Percentiles rank a stretch among this genome's conserved stretches.
phyloP scores from a whole-genome alignment of 345 rosid genomes.

The Populus alba region DNA sequence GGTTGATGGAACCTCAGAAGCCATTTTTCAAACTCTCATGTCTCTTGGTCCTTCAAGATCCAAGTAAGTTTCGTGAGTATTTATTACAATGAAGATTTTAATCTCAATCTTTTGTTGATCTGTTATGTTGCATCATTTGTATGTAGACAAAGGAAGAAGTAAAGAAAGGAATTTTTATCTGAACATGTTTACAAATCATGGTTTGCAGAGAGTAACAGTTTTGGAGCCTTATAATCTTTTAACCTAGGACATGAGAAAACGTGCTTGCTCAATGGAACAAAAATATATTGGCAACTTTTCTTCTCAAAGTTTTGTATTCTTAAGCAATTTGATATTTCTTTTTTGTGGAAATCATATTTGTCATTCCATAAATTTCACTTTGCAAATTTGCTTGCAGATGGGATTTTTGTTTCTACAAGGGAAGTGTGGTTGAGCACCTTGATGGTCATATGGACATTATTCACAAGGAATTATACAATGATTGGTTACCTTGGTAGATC shows the following conservation, averaged over 20 bases:
- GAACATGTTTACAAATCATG: too few species aligned
- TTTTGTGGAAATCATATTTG: neutral
- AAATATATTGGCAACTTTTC: too few species aligned
- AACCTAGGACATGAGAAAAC: too few species aligned
- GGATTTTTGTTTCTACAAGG: constrained; percentile 94
- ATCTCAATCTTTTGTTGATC: neutral
- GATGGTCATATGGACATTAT: constrained; percentile 92
- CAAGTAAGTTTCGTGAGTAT: constrained; percentile 48
- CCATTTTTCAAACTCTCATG: constrained; percentile 83
- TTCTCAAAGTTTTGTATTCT: neutral
- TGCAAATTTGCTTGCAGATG: constrained; percentile 55
- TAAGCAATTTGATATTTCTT: neutral
- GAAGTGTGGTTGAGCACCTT: constrained; percentile 85
- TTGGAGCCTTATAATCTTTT: too few species aligned
- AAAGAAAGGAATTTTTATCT: neutral
- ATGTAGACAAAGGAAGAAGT: neutral
- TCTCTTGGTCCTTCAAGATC: constrained; percentile 97
- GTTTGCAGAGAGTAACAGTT: too few species aligned
- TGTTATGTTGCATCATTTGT: neutral
- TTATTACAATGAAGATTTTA: neutral
- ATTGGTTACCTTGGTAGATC: constrained; percentile 79
- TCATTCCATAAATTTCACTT: constrained; percentile 10
- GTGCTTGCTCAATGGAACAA: too few species aligned
- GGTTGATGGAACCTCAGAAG: constrained; percentile 88
- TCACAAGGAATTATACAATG: constrained; percentile 77